Base-by-base conservation (phyloP, 108 stramenopile species). In the Nannochloropsis salina region DNA sequence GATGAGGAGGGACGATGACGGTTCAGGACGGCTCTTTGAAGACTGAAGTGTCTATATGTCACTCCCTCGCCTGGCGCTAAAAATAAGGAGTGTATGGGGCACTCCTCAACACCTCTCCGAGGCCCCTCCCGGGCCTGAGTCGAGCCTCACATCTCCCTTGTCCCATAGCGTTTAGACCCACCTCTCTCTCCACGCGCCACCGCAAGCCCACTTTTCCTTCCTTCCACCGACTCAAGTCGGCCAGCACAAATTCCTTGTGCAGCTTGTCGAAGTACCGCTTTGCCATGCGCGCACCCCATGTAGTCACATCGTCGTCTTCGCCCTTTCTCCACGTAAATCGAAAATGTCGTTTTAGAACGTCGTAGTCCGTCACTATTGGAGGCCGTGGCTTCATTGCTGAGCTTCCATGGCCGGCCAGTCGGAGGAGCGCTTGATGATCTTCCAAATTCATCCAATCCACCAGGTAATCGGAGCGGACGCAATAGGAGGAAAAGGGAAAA, bases 121-220 rank as follows among this genome's bases (percentile, higher is more conserved):
- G 31, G 31, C 31, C 31, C 31, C 31, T 31, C 31, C 31, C 31
- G 31, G 31, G 31, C 31, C 31, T 31, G 31, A 31, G 31, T 31
- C 31, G 31, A 31, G 31, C 31, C 31, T 31, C 31, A 0, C 31
- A 31, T 31, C 31, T 31, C 31, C 31, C 31, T 31, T 31, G 31
- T 31, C 31, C 31, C 31, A 0, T 31, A 31, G 0, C 31, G 31
- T 1, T 31, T 1, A 31, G 31, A 31, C 31, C 31, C 31, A 31
- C 82, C 44, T 82, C 82, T 82, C 44, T 15, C 82, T 82, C 82
- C 44, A 82, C 82, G 20, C 82, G 42, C 82, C 82, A 82, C 5
- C 82, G 82, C 8, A 82, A 21, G 6, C 82, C 82, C 18, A 82
- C 44, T 45, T 82, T 82, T 15, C 82, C 82, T 20, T 82, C 82